Conservation (phyloP, 495 filamentous ascomycete species). For the Talaromyces thailandensis region DNA sequence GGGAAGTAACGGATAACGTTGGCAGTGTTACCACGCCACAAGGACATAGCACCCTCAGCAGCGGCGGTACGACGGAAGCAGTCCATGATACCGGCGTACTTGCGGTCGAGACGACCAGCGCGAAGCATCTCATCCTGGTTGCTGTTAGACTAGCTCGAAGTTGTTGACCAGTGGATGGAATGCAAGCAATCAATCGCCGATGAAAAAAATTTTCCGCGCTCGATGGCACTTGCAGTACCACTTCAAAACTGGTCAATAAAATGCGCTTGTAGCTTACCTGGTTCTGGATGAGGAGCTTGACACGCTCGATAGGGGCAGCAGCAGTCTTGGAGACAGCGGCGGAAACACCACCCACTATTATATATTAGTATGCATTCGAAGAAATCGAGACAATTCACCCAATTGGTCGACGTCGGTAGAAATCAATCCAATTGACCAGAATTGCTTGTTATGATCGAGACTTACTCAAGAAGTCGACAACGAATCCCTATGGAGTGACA, state of each 20-base stretch:
- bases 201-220: neutral
- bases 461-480: conserved; percentile 98
- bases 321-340: conserved; percentile 99
- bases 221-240: neutral
- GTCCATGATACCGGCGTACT: conserved; percentile 88
- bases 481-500: conserved; percentile 40
- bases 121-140: conserved; percentile 98
- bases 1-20: conserved; percentile 99
- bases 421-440: neutral
- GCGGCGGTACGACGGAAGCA: conserved; percentile 87
- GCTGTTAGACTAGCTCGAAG: neutral
- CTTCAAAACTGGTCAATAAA: neutral
- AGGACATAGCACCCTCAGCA: conserved; percentile 70
- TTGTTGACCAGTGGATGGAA: neutral
- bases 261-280: conserved; percentile 58
- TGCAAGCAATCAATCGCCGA: conserved; percentile 1
- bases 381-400: neutral
- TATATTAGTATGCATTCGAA: conserved; percentile 6
- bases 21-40: conserved; percentile 99
- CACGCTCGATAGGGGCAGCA: conserved; percentile 99
- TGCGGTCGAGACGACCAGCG: conserved; percentile 93
- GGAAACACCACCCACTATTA: conserved; percentile 96
- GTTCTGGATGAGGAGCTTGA: conserved; percentile 99
- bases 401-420: neutral
- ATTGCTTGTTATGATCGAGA: conserved; percentile 21